Evolutionary conservation across 768 basidiomycete genomes (phyloP).

Genomic region (Boletus subcaerulescens): DNA sequence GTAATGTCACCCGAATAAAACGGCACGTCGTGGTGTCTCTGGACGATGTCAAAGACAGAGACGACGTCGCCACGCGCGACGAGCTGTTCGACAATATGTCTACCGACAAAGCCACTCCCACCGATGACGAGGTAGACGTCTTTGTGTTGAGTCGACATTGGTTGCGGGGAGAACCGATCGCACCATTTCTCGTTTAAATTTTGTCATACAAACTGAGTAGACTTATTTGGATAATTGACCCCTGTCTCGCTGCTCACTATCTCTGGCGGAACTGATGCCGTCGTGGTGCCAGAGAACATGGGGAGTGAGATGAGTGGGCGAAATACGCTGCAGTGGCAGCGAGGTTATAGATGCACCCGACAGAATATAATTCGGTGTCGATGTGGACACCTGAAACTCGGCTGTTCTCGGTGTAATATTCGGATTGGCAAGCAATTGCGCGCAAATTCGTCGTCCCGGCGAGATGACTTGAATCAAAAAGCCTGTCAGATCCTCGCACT

Average conservation of each 20-base stretch:
- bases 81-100: slow-evolving; percentile 87
- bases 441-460: too few species aligned
- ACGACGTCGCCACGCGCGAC: slow-evolving; percentile 77
- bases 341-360: too few species aligned
- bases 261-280: too few species aligned
- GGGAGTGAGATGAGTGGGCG: too few species aligned
- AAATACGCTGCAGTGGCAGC: too few species aligned
- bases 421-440: too few species aligned
- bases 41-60: slow-evolving; percentile 88
- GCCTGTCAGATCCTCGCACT: too few species aligned
- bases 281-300: too few species aligned
- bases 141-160: slow-evolving; percentile 29
- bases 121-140: slow-evolving; percentile 92
- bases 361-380: too few species aligned
- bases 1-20: slow-evolving; percentile 92
- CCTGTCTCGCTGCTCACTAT: not conserved
- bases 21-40: slow-evolving; percentile 80
- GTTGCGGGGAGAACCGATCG: not conserved
- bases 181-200: slow-evolving; percentile 7
- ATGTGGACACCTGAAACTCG: too few species aligned
- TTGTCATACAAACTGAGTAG: not conserved
- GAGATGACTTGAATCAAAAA: too few species aligned
- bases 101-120: slow-evolving; percentile 88
- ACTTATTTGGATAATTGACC: slow-evolving; percentile 10
- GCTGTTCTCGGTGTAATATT: too few species aligned